A percentile compares a stretch with the other conserved stretches of the same genome.
These are phyloP conservation scores for Euphorbia schlechtendalii DNA, from an alignment of 441 rosid species.

Conservation along the genomic window DNA sequence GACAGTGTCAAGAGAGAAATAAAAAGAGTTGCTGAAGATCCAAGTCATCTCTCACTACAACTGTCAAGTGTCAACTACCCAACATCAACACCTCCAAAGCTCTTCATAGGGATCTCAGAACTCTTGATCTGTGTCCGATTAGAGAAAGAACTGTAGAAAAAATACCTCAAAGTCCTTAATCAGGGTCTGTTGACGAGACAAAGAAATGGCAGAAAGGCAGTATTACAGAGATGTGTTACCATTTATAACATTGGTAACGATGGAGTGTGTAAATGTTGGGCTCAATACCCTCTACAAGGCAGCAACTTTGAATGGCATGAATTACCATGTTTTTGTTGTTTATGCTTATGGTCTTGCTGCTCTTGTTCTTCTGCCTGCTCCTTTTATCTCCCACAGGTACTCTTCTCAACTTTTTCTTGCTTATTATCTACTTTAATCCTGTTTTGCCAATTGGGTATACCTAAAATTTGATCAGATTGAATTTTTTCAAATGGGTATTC, in stretches of 20 bases:
- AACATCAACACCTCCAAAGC: not conserved
- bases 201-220: slow-evolving; percentile 6
- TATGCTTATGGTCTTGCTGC: slow-evolving; percentile 25
- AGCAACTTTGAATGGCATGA: slow-evolving; percentile 24
- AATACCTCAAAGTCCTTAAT: not conserved
- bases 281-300: slow-evolving; percentile 26
- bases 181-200: not conserved
- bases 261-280: slow-evolving; percentile 26
- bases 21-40: not conserved
- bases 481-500: slow-evolving; percentile 3
- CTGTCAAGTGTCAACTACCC: too few species aligned
- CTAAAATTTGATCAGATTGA: not conserved
- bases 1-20: not conserved
- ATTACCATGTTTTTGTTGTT: slow-evolving; percentile 20
- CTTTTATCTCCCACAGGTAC: slow-evolving; percentile 25
- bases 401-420: too few species aligned
- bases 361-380: slow-evolving; percentile 25
- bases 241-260: slow-evolving; percentile 14
- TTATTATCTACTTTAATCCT: too few species aligned
- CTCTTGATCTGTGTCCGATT: slow-evolving; percentile 4
- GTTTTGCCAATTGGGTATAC: slow-evolving; percentile 2
- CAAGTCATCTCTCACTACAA: slow-evolving; percentile 12
- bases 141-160: not conserved
- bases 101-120: slow-evolving; percentile 5
- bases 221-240: slow-evolving; percentile 20